These are phyloP conservation scores for Gaertneriomyces semiglobifer DNA, from an alignment of 192 early-diverging fungal species.

Conservation along the genomic window DNA sequence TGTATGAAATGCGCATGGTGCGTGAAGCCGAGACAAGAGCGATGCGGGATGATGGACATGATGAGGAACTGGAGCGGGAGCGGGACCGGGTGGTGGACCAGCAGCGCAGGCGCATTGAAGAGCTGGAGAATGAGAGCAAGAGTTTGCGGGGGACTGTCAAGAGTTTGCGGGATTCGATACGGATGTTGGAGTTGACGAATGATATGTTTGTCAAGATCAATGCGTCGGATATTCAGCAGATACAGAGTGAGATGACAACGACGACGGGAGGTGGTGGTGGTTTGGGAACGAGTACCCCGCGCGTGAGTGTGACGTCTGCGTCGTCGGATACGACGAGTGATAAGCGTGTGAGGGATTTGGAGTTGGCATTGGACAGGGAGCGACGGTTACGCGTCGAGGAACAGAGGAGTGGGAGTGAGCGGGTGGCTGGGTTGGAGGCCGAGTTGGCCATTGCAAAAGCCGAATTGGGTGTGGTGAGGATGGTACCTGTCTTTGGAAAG, in stretches of 20 bases:
- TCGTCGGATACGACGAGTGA: no score
- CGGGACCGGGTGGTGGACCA: conserved; percentile 17
- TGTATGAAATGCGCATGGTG: conserved; percentile 14
- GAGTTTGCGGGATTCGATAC: conserved; percentile 15
- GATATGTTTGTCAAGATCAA: conserved; percentile 23
- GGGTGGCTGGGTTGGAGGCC: conserved; percentile 35
- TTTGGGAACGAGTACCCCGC: neutral
- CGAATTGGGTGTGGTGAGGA: conserved; percentile 2
- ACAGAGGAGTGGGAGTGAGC: conserved; percentile 9
- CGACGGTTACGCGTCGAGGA: conserved; percentile 22
- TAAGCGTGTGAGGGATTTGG: conserved; percentile 10
- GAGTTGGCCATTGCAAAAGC: conserved; percentile 31
- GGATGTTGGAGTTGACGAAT: conserved; percentile 23
- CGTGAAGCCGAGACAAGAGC: conserved; percentile 18
- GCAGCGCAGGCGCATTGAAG: neutral
- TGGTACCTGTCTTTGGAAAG: conserved; percentile 2
- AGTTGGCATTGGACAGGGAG: conserved; percentile 33
- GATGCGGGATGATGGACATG: conserved; percentile 10
- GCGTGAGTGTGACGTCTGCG: conserved; percentile 6
- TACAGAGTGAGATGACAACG: no score
- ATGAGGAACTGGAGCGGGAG: conserved; percentile 6
- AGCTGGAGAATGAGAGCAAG: conserved; percentile 9
- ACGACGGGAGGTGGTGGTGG: no score
- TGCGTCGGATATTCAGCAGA: no score
- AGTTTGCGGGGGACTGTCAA: conserved; percentile 2